Evolutionary conservation across 1,284 basidiomycete species (phyloP).

Genomic region (Rhodofomes roseus): DNA sequence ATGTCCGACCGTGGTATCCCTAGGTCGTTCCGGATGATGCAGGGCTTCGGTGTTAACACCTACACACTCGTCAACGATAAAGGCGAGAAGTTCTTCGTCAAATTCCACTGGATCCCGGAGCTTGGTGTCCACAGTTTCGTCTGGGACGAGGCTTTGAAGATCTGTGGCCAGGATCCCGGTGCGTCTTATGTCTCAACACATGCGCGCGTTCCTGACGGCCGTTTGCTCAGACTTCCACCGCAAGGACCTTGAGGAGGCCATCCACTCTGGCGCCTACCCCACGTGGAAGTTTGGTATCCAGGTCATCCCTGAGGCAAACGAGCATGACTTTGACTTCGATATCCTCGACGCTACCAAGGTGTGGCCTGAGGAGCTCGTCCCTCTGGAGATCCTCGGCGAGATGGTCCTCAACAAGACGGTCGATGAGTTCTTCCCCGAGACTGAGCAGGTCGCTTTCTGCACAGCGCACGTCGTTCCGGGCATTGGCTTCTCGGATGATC

Average conservation of each 20-base stretch:
- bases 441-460: constrained; percentile 82
- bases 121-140: constrained; percentile 79
- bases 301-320: constrained; percentile 58
- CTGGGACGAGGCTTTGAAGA: constrained; percentile 86
- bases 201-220: background rate
- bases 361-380: constrained; percentile 77
- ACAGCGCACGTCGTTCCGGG: constrained; percentile 80
- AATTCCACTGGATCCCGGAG: constrained; percentile 82
- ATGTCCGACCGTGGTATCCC: constrained; percentile 83
- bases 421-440: constrained; percentile 80
- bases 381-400: constrained; percentile 73
- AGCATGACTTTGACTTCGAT: constrained; percentile 80
- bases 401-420: constrained; percentile 65
- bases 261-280: constrained; percentile 61
- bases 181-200: constrained; percentile 10
- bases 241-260: constrained; percentile 77
- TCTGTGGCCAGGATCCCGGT: constrained; percentile 77
- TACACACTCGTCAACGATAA: constrained; percentile 67
- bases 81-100: constrained; percentile 74
- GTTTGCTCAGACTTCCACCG: constrained; percentile 64
- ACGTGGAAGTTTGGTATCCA: constrained; percentile 81
- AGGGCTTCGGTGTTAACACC: constrained; percentile 84
- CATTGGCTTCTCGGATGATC: constrained; percentile 80
- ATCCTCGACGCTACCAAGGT: constrained; percentile 84
- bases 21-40: constrained; percentile 82